A percentile compares a stretch with the other conserved stretches of the same genome.
Conservation (phyloP, 2,329 filamentous ascomycete species). For the Xylariaceae sp. region DNA sequence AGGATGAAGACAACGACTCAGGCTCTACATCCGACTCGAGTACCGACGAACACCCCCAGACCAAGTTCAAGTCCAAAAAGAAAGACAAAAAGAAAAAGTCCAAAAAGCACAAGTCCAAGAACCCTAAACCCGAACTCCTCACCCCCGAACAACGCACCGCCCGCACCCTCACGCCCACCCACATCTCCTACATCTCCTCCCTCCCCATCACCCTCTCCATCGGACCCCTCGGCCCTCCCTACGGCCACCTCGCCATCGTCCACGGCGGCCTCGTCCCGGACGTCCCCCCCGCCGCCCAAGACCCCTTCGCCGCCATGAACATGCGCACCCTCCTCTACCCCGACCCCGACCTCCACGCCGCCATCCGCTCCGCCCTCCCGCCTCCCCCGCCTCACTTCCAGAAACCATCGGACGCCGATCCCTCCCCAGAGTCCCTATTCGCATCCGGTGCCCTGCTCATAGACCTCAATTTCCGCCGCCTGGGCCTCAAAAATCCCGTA, state of each 20-base stretch:
- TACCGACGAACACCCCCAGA: no score
- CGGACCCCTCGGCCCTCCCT: conserved; percentile 49
- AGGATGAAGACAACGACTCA: no score
- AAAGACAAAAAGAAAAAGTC: conserved; percentile 4
- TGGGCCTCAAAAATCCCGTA: no score
- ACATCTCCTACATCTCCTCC: conserved; percentile 63
- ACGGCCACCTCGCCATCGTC: conserved; percentile 66
- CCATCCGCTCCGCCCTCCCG: background rate
- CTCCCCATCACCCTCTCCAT: conserved; percentile 77
- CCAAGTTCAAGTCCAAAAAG: conserved; percentile 4
- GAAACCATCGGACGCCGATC: no score
- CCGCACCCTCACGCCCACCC: conserved; percentile 48
- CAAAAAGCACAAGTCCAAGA: conserved; percentile 6
- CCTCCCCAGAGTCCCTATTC: no score
- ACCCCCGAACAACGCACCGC: conserved; percentile 51
- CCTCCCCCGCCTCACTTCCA: no score
- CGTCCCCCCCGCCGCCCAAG: conserved; percentile 62
- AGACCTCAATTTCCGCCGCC: no score
- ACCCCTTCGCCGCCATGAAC: conserved; percentile 83
- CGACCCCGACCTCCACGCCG: conserved; percentile 19
- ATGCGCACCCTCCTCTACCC: conserved; percentile 74
- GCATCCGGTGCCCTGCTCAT: no score
- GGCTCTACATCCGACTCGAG: background rate
- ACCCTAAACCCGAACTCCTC: background rate
- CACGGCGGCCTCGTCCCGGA: conserved; percentile 84